Percentiles rank a stretch among this genome's conserved stretches.
Evolutionary conservation across 2,329 filamentous ascomycete genomes (phyloP).

Genomic region (Stagonosporopsis chrysanthemi): DNA sequence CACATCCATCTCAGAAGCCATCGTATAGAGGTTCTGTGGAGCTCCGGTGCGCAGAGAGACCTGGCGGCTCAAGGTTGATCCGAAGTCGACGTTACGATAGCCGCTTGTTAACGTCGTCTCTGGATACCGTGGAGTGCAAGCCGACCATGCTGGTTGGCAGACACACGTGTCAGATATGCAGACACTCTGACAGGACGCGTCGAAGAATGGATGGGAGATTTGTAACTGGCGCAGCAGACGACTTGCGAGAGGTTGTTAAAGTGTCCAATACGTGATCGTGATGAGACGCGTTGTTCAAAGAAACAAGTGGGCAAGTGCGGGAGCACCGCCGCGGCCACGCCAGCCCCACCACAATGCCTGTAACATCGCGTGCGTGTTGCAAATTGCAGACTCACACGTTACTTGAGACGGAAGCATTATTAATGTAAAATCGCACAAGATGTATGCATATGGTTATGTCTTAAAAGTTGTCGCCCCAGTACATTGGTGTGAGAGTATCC

Average conservation of each 20-base stretch:
- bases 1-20: neutral
- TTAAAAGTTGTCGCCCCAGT: neutral
- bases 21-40: neutral
- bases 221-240: neutral
- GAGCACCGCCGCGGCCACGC: neutral
- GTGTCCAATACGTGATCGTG: neutral
- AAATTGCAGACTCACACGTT: neutral
- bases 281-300: constrained; percentile 5
- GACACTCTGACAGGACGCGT: neutral
- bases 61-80: neutral
- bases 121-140: constrained; percentile 7
- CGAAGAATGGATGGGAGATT: neutral
- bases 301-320: neutral
- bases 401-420: neutral
- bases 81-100: neutral
- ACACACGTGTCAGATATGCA: neutral
- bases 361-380: neutral
- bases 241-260: neutral
- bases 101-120: neutral
- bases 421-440: neutral
- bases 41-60: neutral
- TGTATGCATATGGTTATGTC: neutral
- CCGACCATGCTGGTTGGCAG: constrained; percentile 6
- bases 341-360: neutral
- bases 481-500: neutral